phyloP scores from a whole-genome alignment of 805 yeast species.

The Lipomyces starkeyi region DNA sequence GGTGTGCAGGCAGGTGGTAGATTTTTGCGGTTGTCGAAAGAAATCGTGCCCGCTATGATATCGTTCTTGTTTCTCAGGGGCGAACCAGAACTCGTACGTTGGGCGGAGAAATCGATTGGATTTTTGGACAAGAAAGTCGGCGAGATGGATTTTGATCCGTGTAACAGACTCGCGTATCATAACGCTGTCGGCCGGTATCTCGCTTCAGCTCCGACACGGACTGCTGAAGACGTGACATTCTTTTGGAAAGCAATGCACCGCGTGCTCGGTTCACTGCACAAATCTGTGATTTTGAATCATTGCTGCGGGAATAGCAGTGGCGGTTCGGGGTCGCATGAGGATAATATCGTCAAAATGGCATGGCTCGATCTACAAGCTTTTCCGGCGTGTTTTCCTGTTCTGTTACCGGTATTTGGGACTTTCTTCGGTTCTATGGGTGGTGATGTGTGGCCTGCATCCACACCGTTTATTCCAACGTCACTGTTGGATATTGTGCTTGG shows the following conservation, averaged over 20 bases:
- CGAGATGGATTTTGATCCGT: constrained; percentile 31
- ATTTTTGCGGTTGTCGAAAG: constrained; percentile 37
- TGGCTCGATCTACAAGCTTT: constrained; percentile 46
- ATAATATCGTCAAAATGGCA: constrained; percentile 42
- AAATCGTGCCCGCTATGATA: constrained; percentile 40
- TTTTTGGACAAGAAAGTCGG: constrained; percentile 16
- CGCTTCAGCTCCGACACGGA: neutral
- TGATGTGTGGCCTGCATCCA: constrained; percentile 61
- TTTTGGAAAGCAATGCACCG: constrained; percentile 33
- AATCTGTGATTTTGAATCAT: constrained; percentile 23
- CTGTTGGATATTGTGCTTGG: constrained; percentile 65
- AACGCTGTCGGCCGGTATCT: constrained; percentile 16
- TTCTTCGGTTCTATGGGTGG: constrained; percentile 53
- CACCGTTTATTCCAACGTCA: constrained; percentile 61
- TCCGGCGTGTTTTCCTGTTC: constrained; percentile 54
- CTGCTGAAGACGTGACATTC: constrained; percentile 6
- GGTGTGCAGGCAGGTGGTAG: constrained; percentile 40
- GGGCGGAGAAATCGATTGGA: constrained; percentile 39
- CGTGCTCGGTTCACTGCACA: constrained; percentile 16
- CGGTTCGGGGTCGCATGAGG: constrained; percentile 16
- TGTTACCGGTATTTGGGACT: constrained; percentile 58
- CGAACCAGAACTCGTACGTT: constrained; percentile 28
- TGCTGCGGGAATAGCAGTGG: constrained; percentile 22
- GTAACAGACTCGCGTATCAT: constrained; percentile 24
- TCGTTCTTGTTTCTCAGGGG: constrained; percentile 32